Percentiles rank a stretch among this genome's conserved stretches.
Evolutionary conservation across 371 early-diverging fungal species (phyloP).

Genomic region (Mucor lusitanicus): DNA sequence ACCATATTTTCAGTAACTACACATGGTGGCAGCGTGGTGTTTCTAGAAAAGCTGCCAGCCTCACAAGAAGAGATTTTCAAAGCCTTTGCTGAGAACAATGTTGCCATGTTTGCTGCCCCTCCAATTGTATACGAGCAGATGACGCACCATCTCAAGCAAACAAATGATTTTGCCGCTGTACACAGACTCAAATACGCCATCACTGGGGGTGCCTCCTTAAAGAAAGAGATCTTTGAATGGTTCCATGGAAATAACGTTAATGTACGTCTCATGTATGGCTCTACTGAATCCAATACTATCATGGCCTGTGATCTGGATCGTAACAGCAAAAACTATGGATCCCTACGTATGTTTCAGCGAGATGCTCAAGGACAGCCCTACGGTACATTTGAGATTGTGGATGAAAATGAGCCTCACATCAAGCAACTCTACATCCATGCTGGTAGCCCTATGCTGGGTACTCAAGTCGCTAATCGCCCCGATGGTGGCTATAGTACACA

Average conservation of each 20-base stretch:
- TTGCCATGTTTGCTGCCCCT: slow-evolving; percentile 10
- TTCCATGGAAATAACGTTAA: slow-evolving; percentile 4
- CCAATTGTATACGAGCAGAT: slow-evolving; percentile 16
- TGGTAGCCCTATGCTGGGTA: slow-evolving; percentile 16
- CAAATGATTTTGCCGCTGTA: slow-evolving; percentile 8
- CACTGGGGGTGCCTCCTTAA: slow-evolving; percentile 83
- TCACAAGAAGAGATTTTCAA: slow-evolving; percentile 3
- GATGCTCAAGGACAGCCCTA: slow-evolving; percentile 1
- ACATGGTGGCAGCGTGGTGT: slow-evolving; percentile 10
- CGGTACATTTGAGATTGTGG: slow-evolving; percentile 7
- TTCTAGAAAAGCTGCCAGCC: slow-evolving; percentile 10
- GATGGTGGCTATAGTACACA: slow-evolving; percentile 37
- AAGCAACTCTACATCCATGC: slow-evolving; percentile 14
- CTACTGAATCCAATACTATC: slow-evolving; percentile 8
- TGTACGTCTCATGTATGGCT: slow-evolving; percentile 12
- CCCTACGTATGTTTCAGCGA: not conserved
- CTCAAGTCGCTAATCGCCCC: slow-evolving; percentile 16
- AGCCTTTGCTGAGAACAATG: slow-evolving; percentile 5
- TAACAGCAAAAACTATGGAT: not conserved
- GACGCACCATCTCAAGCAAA: slow-evolving; percentile 6
- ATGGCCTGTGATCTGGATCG: slow-evolving; percentile 5
- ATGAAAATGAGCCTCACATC: slow-evolving; percentile 3
- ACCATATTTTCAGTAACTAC: not conserved
- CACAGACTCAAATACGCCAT: slow-evolving; percentile 48
- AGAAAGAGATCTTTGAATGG: slow-evolving; percentile 9